phyloP scores from a whole-genome alignment of 75 land plant species.

The Cupressus sempervirens region DNA sequence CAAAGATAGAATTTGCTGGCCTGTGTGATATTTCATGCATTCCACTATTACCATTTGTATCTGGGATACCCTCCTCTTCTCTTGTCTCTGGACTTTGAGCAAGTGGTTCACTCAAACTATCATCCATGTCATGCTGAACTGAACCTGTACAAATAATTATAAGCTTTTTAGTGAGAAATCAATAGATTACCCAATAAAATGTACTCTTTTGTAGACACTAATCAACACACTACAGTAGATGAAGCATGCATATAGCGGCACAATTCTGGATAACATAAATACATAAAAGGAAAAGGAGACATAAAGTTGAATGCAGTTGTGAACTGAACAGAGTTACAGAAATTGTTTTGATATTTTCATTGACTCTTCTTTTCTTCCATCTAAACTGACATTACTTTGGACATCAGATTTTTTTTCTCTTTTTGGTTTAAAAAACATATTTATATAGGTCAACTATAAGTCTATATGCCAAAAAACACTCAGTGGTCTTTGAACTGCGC shows the following conservation, averaged over 20 bases:
- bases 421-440: background rate
- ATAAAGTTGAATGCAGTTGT: background rate
- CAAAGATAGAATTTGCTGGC: background rate
- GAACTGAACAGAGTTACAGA: background rate
- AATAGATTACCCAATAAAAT: background rate
- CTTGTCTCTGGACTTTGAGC: background rate
- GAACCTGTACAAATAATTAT: background rate
- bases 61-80: background rate
- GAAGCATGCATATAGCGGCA: background rate
- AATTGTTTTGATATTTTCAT: background rate
- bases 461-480: background rate
- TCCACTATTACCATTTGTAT: background rate
- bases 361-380: background rate
- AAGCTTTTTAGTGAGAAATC: background rate
- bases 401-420: background rate
- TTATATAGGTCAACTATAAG: background rate
- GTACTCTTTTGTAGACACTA: background rate
- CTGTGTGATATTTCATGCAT: background rate
- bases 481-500: background rate
- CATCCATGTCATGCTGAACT: background rate
- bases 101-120: constrained; percentile 6
- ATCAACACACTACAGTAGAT: background rate
- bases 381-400: background rate
- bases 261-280: background rate
- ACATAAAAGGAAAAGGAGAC: background rate